Evolutionary conservation across 768 basidiomycete species (phyloP).

Genomic region (Obba rivulosa): DNA sequence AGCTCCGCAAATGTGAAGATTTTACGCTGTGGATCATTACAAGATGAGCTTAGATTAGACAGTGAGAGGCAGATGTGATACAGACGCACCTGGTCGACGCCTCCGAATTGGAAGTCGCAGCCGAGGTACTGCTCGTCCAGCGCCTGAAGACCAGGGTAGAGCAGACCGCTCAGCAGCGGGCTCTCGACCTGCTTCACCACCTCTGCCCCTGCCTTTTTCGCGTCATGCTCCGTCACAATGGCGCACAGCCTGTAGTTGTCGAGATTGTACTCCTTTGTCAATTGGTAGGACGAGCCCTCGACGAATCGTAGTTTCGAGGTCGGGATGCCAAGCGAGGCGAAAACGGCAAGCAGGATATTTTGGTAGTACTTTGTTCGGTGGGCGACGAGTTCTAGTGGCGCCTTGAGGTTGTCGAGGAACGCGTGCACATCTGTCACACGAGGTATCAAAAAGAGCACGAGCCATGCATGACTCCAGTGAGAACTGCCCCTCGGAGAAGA

Average conservation of each 20-base stretch:
- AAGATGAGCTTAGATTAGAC: not conserved
- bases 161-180: slow-evolving; percentile 81
- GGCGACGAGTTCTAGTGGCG: slow-evolving; percentile 85
- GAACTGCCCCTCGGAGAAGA: no score
- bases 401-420: slow-evolving; percentile 96
- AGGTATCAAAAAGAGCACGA: slow-evolving; percentile 1
- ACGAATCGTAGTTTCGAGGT: slow-evolving; percentile 79
- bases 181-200: slow-evolving; percentile 97
- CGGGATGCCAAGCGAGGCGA: slow-evolving; percentile 87
- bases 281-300: slow-evolving; percentile 89
- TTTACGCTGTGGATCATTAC: slow-evolving; percentile 62
- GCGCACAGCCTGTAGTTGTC: slow-evolving; percentile 92
- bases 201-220: slow-evolving; percentile 97
- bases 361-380: slow-evolving; percentile 91
- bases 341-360: slow-evolving; percentile 72
- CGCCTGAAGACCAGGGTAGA: slow-evolving; percentile 96
- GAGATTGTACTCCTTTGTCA: slow-evolving; percentile 85
- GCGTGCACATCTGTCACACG: slow-evolving; percentile 76
- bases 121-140: slow-evolving; percentile 96
- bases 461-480: no score
- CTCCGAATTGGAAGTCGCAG: slow-evolving; percentile 97
- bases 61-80: no score
- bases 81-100: slow-evolving; percentile 82
- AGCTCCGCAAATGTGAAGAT: slow-evolving; percentile 98
- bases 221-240: slow-evolving; percentile 92